Conservation (phyloP, 495 filamentous ascomycete species). For the Penicillium cataractarum region DNA sequence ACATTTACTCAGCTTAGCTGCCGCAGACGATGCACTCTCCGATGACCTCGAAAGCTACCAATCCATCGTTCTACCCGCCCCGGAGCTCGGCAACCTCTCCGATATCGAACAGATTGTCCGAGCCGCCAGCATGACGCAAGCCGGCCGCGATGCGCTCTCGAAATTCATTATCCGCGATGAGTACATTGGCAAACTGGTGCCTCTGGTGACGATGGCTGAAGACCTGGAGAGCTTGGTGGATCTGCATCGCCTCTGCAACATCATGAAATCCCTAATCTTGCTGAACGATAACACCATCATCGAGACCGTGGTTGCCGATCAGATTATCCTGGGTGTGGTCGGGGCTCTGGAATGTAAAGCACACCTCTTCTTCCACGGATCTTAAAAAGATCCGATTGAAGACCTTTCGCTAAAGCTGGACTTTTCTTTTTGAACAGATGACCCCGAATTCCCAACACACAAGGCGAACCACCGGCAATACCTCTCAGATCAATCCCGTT, state of each 20-base stretch:
- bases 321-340: conserved; percentile 87
- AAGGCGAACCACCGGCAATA: conserved; percentile 98
- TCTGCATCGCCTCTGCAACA: conserved; percentile 90
- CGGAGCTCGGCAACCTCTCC: conserved; percentile 74
- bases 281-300: conserved; percentile 95
- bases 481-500: conserved; percentile 82
- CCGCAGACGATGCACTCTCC: conserved; percentile 81
- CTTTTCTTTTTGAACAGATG: conserved; percentile 54
- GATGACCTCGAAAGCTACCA: conserved; percentile 80
- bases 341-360: conserved; percentile 87
- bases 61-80: conserved; percentile 72
- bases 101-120: conserved; percentile 86
- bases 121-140: conserved; percentile 68
- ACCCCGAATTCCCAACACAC: conserved; percentile 97
- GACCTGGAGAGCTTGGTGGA: conserved; percentile 85
- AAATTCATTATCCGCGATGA: conserved; percentile 84
- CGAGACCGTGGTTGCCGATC: conserved; percentile 88
- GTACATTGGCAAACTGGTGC: conserved; percentile 86
- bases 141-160: conserved; percentile 83
- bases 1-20: conserved; percentile 55
- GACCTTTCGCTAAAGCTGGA: conserved; percentile 12
- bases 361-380: conserved; percentile 9
- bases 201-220: conserved; percentile 82
- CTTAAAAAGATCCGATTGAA: background rate
- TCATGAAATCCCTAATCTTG: conserved; percentile 94